phyloP scores from a whole-genome alignment of 2,329 filamentous ascomycete species.

The Xylaria sp. region DNA sequence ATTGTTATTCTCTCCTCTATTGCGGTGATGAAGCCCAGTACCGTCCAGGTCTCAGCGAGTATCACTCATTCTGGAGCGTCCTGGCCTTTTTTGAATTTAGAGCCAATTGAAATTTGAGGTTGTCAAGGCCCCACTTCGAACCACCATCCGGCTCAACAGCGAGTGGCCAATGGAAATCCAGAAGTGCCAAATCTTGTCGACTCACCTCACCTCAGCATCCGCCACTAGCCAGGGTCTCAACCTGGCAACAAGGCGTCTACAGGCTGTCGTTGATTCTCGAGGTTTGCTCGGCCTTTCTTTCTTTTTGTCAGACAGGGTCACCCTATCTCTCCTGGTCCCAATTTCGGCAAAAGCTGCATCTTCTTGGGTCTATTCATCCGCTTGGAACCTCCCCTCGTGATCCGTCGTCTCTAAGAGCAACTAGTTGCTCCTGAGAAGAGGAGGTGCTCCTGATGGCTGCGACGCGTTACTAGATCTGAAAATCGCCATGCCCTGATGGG shows the following conservation, averaged over 20 bases:
- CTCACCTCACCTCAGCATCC: constrained; percentile 48
- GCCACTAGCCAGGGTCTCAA: constrained; percentile 48
- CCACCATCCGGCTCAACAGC: constrained; percentile 40
- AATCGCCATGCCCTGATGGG: constrained; percentile 37
- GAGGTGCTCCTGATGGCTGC: constrained; percentile 40
- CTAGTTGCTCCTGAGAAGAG: constrained; percentile 39
- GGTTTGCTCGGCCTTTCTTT: constrained; percentile 37
- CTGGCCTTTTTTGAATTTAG: constrained; percentile 43
- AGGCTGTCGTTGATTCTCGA: constrained; percentile 47
- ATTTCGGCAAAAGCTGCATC: constrained; percentile 43
- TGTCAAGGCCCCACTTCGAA: constrained; percentile 40
- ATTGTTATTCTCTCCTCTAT: constrained; percentile 6
- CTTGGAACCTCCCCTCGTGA: constrained; percentile 32
- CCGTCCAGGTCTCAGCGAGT: constrained; percentile 7
- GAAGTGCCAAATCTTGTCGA: constrained; percentile 43
- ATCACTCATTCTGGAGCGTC: constrained; percentile 31
- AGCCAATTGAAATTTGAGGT: constrained; percentile 45
- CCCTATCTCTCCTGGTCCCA: constrained; percentile 38
- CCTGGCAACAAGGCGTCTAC: constrained; percentile 47
- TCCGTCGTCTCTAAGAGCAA: constrained; percentile 40
- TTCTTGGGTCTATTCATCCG: constrained; percentile 39
- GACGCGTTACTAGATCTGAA: constrained; percentile 33
- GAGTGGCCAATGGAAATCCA: constrained; percentile 42
- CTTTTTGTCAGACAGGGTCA: constrained; percentile 41
- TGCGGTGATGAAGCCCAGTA: constrained; percentile 17